phyloP scores from a whole-genome alignment of 1,139 yeast species.

The Yamadazyma epiphylla region DNA sequence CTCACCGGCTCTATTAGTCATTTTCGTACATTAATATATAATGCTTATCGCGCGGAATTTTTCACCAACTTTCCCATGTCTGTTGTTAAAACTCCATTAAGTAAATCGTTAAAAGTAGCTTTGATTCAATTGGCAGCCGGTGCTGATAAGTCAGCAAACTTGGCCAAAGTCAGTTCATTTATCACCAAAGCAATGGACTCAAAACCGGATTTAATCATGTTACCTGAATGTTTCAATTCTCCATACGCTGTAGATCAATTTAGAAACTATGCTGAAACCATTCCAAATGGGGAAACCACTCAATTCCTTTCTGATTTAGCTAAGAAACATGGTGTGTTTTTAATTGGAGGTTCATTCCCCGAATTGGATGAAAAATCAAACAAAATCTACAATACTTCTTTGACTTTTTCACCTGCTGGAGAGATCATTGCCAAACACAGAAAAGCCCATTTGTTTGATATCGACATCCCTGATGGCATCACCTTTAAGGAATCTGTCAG shows the following conservation, averaged over 20 bases:
- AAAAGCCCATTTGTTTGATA: conserved; percentile 85
- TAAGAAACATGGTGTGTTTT: conserved; percentile 50
- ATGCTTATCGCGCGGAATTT: no score
- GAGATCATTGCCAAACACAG: conserved; percentile 79
- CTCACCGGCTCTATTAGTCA: no score
- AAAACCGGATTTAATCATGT: conserved; percentile 56
- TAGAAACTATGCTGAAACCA: conserved; percentile 74
- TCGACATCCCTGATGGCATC: conserved; percentile 86
- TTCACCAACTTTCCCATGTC: conserved; percentile 11
- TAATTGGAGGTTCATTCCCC: conserved; percentile 92
- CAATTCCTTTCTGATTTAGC: conserved; percentile 61
- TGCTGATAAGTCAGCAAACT: conserved; percentile 57
- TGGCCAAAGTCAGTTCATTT: conserved; percentile 47
- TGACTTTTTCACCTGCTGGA: conserved; percentile 71
- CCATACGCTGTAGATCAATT: conserved; percentile 90
- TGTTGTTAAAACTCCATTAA: conserved; percentile 30
- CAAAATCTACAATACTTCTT: conserved; percentile 75
- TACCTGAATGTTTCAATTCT: conserved; percentile 93
- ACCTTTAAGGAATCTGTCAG: conserved; percentile 79
- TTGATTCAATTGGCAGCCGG: conserved; percentile 76
- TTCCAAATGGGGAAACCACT: conserved; percentile 71
- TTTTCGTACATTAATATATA: no score
- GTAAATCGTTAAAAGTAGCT: conserved; percentile 56
- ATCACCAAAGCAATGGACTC: conserved; percentile 48
- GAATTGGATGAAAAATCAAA: conserved; percentile 53